These are phyloP conservation scores for Primulina eburnea DNA, from an alignment of 257 asterid species.

Conservation along the genomic window DNA sequence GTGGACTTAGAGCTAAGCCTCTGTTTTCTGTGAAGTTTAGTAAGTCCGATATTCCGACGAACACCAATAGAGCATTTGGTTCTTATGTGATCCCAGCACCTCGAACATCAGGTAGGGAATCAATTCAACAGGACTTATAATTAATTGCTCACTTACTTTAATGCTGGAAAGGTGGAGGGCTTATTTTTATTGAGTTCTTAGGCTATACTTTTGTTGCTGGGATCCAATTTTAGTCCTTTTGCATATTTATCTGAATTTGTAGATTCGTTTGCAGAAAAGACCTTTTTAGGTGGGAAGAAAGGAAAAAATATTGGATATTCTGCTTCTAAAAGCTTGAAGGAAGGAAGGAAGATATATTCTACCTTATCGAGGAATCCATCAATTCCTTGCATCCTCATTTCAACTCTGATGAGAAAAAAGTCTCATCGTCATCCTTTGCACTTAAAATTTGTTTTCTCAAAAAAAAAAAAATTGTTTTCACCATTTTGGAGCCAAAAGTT, in stretches of 20 bases:
- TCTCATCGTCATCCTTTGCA: neutral
- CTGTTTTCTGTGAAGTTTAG: slow-evolving; percentile 71
- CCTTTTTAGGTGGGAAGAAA: neutral
- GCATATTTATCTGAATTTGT: neutral
- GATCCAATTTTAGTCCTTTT: neutral
- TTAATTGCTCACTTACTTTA: neutral
- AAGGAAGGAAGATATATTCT: neutral
- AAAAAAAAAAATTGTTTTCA: too few species aligned
- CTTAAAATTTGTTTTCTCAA: neutral
- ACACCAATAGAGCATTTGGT: slow-evolving; percentile 67
- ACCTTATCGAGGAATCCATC: neutral
- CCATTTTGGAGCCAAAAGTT: neutral
- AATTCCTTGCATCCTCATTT: neutral
- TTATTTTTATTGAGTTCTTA: neutral
- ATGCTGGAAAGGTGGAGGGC: too few species aligned
- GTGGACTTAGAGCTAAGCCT: slow-evolving; percentile 85
- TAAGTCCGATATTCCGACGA: slow-evolving; percentile 69
- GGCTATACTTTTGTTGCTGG: neutral
- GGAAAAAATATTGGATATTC: neutral
- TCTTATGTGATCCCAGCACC: slow-evolving; percentile 65
- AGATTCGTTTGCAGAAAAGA: neutral
- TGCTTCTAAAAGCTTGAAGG: neutral
- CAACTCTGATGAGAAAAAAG: neutral
- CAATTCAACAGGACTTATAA: slow-evolving; percentile 1
- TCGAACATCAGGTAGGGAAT: slow-evolving; percentile 60